phyloP scores from a whole-genome alignment of 2,329 filamentous ascomycete species.

The Hymenoscyphus fructigenus region DNA sequence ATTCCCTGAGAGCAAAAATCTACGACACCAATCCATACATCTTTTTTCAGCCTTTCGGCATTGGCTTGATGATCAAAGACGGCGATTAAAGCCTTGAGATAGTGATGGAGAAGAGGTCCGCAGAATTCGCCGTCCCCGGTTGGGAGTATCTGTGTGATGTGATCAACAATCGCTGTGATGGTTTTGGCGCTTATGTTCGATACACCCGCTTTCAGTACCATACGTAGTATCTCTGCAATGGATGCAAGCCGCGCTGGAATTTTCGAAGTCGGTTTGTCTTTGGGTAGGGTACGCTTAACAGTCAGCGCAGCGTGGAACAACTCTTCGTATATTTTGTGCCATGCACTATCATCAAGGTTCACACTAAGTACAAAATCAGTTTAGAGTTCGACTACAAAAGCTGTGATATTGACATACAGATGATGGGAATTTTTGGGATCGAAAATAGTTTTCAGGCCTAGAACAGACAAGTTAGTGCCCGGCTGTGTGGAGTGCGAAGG shows the following conservation, averaged over 20 bases:
- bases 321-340: conserved; percentile 76
- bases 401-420: conserved; percentile 24
- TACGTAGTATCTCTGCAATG: conserved; percentile 70
- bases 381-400: neutral
- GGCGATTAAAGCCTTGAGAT: conserved; percentile 71
- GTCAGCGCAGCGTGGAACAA: conserved; percentile 68
- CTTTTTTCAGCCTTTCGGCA: conserved; percentile 71
- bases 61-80: conserved; percentile 74
- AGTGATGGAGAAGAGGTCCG: conserved; percentile 70
- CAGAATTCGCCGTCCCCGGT: conserved; percentile 62
- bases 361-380: conserved; percentile 21
- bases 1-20: conserved; percentile 67
- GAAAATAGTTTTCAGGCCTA: conserved; percentile 35
- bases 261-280: conserved; percentile 45
- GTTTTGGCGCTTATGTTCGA: conserved; percentile 72
- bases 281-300: conserved; percentile 66
- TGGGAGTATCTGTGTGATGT: conserved; percentile 74
- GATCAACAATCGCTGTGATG: conserved; percentile 73
- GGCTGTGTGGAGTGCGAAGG: neutral
- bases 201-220: conserved; percentile 68
- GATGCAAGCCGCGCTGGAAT: conserved; percentile 60
- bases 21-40: conserved; percentile 39
- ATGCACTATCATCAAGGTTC: conserved; percentile 70
- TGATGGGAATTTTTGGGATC: conserved; percentile 30
- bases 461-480: neutral